phyloP scores from a whole-genome alignment of 345 rosid species.

The Kernera saxatilis region DNA sequence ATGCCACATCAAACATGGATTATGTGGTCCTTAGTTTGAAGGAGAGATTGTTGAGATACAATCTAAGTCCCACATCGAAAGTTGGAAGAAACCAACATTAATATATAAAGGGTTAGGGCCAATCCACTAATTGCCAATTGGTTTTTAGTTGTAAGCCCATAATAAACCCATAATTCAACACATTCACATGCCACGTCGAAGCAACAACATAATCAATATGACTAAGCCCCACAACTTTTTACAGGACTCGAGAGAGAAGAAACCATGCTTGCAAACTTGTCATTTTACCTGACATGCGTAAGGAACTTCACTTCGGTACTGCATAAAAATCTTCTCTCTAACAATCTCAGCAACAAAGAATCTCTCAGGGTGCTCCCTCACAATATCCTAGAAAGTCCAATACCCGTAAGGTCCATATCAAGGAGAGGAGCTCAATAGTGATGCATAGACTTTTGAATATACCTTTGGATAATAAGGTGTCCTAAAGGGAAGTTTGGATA shows the following conservation, averaged over 20 bases:
- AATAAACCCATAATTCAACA: no score
- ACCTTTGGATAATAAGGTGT: constrained; percentile 98
- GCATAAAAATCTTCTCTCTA: constrained; percentile 96
- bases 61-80: no score
- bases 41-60: no score
- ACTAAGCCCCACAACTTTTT: neutral
- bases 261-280: neutral
- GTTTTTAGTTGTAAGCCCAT: no score
- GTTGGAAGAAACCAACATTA: no score
- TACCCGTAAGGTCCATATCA: neutral
- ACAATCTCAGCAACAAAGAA: constrained; percentile 91
- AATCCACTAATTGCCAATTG: no score
- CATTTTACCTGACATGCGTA: constrained; percentile 82
- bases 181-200: constrained; percentile 50
- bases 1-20: no score
- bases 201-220: constrained; percentile 1
- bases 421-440: neutral
- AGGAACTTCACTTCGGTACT: constrained; percentile 83
- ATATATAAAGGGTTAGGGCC: no score
- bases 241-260: neutral
- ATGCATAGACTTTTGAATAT: neutral
- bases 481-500: constrained; percentile 82
- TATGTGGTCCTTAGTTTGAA: no score
- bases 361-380: constrained; percentile 98
- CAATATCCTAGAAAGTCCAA: constrained; percentile 64